Evolutionary conservation across 2,329 filamentous ascomycete species (phyloP).

Genomic region (Sporothrix brunneoviolacea): DNA sequence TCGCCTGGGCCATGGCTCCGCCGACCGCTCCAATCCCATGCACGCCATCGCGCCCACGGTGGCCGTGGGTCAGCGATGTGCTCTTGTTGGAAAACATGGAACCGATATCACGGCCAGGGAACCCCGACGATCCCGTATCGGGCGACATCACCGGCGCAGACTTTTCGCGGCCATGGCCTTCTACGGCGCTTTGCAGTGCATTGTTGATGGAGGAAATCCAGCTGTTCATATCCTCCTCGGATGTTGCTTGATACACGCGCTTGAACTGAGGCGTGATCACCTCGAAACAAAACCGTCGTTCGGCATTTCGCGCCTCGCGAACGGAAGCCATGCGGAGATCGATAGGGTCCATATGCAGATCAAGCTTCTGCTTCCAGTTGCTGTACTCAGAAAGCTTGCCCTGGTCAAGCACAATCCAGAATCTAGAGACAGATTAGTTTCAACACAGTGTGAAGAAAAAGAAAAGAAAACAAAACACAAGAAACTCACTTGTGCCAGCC

Average conservation of each 20-base stretch:
- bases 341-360: conserved; percentile 96
- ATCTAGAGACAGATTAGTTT: conserved; percentile 45
- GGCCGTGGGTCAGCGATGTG: conserved; percentile 55
- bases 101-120: conserved; percentile 76
- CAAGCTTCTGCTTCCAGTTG: conserved; percentile 97
- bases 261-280: conserved; percentile 96
- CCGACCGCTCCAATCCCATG: conserved; percentile 35
- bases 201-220: conserved; percentile 98
- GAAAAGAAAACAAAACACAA: no score
- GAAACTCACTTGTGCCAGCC: conserved; percentile 90
- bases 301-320: conserved; percentile 87
- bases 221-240: conserved; percentile 94
- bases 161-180: conserved; percentile 61
- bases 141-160: conserved; percentile 34
- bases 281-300: conserved; percentile 94
- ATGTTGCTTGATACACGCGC: conserved; percentile 93
- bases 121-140: conserved; percentile 38
- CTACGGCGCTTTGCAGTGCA: conserved; percentile 89
- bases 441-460: not conserved
- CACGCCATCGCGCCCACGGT: conserved; percentile 22
- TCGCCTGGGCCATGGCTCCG: conserved; percentile 29
- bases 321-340: conserved; percentile 96
- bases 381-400: conserved; percentile 96
- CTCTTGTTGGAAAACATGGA: conserved; percentile 91
- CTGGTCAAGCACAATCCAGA: conserved; percentile 97